These are phyloP conservation scores for Chaetomiaceae sp. DNA, from an alignment of 2,329 filamentous ascomycete genomes.

Conservation along the genomic window DNA sequence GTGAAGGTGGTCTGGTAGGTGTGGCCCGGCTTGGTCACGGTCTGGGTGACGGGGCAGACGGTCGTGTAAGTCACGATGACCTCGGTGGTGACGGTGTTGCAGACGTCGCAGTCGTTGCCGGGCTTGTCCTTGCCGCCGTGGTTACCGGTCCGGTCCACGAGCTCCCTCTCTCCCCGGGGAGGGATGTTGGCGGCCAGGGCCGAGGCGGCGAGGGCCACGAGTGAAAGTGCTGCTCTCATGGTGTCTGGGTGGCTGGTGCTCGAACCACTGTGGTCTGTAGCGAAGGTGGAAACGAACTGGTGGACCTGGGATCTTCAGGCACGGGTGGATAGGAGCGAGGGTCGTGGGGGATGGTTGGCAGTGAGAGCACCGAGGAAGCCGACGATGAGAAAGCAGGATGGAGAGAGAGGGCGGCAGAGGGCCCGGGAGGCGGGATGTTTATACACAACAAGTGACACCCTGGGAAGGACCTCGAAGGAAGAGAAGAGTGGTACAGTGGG, in stretches of 20 bases:
- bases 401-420: slow-evolving; percentile 9
- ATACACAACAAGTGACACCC: slow-evolving; percentile 16
- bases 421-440: slow-evolving; percentile 22
- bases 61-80: slow-evolving; percentile 27
- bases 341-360: slow-evolving; percentile 30
- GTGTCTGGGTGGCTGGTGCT: slow-evolving; percentile 15
- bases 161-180: slow-evolving; percentile 7
- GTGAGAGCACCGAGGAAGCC: slow-evolving; percentile 17
- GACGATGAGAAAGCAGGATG: slow-evolving; percentile 18
- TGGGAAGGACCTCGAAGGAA: not conserved
- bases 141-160: not conserved
- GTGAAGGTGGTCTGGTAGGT: slow-evolving; percentile 44
- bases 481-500: slow-evolving; percentile 4
- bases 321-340: slow-evolving; percentile 19
- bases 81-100: slow-evolving; percentile 20
- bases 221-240: slow-evolving; percentile 33
- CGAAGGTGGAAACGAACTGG: not conserved
- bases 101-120: not conserved
- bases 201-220: slow-evolving; percentile 31
- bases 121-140: slow-evolving; percentile 9
- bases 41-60: slow-evolving; percentile 43
- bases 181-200: slow-evolving; percentile 27
- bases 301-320: slow-evolving; percentile 7
- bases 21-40: slow-evolving; percentile 34
- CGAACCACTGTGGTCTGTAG: slow-evolving; percentile 14